A percentile compares a stretch with the other conserved stretches of the same genome.
phyloP scores from a whole-genome alignment of 495 filamentous ascomycete genomes.

The Cetradonia linearis region DNA sequence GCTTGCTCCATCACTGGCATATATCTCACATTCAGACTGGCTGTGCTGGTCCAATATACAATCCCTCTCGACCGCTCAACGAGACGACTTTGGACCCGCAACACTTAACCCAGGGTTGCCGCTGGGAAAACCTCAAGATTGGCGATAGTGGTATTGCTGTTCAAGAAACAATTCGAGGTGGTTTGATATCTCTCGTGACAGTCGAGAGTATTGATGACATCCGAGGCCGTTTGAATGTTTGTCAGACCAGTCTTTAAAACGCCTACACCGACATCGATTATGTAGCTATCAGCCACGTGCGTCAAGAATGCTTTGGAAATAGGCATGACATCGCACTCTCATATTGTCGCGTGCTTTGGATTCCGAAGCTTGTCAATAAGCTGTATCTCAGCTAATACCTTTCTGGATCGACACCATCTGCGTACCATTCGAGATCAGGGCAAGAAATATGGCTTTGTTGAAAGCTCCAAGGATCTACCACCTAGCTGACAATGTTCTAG shows the following conservation, averaged over 20 bases:
- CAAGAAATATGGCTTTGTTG: background rate
- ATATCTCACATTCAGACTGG: background rate
- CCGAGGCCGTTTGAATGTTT: background rate
- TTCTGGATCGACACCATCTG: background rate
- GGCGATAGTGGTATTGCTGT: background rate
- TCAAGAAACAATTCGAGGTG: background rate
- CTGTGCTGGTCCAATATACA: background rate
- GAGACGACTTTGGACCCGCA: background rate
- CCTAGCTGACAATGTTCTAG: background rate
- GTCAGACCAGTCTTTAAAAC: background rate
- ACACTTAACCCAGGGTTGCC: background rate
- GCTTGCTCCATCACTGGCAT: background rate
- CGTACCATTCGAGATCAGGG: background rate
- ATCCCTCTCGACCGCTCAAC: background rate
- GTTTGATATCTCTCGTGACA: background rate
- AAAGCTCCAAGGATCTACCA: background rate
- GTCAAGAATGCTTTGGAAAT: background rate
- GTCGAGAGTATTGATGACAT: background rate
- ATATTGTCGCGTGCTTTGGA: background rate
- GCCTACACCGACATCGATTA: background rate
- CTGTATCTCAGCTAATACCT: background rate
- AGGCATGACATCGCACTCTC: background rate
- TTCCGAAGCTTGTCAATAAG: background rate
- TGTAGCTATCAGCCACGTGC: background rate
- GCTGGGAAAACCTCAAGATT: background rate